Base-by-base conservation (phyloP, 163 green algal species). In the Scenedesmus sp. region DNA sequence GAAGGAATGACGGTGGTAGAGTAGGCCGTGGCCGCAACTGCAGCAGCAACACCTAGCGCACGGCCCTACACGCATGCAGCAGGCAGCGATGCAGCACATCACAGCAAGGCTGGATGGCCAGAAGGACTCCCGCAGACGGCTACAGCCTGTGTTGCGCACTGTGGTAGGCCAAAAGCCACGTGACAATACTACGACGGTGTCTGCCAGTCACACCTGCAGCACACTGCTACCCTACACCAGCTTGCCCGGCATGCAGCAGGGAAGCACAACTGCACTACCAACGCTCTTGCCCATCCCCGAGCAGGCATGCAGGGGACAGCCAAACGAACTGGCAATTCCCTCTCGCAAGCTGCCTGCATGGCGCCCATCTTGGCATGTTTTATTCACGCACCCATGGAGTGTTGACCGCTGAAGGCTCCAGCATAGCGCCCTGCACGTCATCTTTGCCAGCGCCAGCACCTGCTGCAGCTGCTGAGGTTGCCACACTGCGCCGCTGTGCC, bases 351-450 rank as follows among this genome's bases (percentile, higher is more conserved):
- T 33, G 59, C 16, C 59, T 76, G 65, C 65, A 76, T 76, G 30
- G 56, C 56, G 1, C 20, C 56, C 22, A n/a, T 70, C 56, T 33
- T n/a, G 20, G 20, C 20, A 70, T 70, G 65, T 30, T 76, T 85
- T 65, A n/a, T 18, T 30, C 40, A 61, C 87, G 56, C 42, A 92
- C 89, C 72, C 51, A 80, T 5, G 53, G 51, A 35, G 53, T 92
- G 83, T 92, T 92, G 30, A 51, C 89, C 15, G 68, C 83, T 26
- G 83, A 90, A 51, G 89, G 83, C 70, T 86, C 68, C 49, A 92
- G 83, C 89, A 92, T 92, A 1, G 49, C 89, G 24, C 89, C 89
- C 46, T 72, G n/a, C n/a, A 92, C 40, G 44, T 87, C 53, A 22
- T 83, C 89, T 7, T 83, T 83, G 68, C 46, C 88, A 42, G 42